These are phyloP conservation scores for Backusella sp. DNA, from an alignment of 192 early-diverging fungal species.

Conservation along the genomic window DNA sequence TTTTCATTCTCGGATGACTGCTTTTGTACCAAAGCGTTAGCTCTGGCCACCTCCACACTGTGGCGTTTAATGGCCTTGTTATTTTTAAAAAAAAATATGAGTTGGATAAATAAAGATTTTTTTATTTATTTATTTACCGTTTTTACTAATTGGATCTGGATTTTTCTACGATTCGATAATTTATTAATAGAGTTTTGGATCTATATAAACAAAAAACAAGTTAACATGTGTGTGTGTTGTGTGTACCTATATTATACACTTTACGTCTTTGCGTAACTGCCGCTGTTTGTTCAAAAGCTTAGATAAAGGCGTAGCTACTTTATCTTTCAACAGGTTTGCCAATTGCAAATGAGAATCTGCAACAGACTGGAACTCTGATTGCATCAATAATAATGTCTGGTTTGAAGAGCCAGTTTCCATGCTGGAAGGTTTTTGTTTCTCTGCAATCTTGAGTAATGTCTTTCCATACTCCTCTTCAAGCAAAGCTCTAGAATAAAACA, in stretches of 20 bases:
- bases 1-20: conserved; percentile 9
- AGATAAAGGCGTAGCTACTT: not conserved
- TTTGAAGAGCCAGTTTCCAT: not conserved
- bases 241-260: not conserved
- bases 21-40: conserved; percentile 1
- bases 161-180: not conserved
- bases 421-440: not conserved
- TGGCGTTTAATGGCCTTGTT: not conserved
- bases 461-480: conserved; percentile 17
- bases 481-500: conserved; percentile 4
- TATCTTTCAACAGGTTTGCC: not conserved
- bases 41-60: not conserved
- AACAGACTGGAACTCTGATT: not conserved
- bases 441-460: conserved; percentile 7
- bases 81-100: not conserved
- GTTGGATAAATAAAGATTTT: not conserved
- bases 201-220: not conserved
- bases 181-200: conserved; percentile 6
- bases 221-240: not conserved
- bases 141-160: conserved; percentile 4
- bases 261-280: conserved; percentile 4
- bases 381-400: not conserved
- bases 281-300: conserved; percentile 9
- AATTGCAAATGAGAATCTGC: conserved; percentile 11
- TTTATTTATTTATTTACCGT: not conserved